Evolutionary conservation across 2,329 filamentous ascomycete species (phyloP).

Genomic region (Xylaria digitata): DNA sequence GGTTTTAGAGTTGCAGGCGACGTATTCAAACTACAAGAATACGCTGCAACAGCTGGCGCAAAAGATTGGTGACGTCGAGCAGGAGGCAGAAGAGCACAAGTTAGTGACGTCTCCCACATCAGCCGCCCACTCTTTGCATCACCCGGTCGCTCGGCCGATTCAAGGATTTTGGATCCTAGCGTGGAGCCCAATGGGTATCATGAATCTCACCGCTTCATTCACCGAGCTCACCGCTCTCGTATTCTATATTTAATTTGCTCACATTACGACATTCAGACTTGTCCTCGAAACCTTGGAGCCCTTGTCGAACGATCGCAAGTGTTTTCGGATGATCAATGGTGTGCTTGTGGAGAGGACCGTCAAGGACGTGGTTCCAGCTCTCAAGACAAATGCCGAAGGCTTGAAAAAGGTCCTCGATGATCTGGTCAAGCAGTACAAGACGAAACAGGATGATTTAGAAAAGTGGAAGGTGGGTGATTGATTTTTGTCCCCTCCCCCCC

Average conservation of each 20-base stretch:
- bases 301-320: conserved; percentile 87
- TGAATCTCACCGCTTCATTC: conserved; percentile 47
- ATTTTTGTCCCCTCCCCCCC: conserved; percentile 17
- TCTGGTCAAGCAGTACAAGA: conserved; percentile 95
- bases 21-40: conserved; percentile 82
- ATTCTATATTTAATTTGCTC: conserved; percentile 39
- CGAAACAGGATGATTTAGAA: conserved; percentile 93
- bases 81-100: conserved; percentile 98
- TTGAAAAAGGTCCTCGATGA: conserved; percentile 94
- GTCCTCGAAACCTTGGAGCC: conserved; percentile 92
- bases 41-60: conserved; percentile 90
- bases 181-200: conserved; percentile 40
- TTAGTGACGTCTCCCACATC: conserved; percentile 59
- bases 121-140: conserved; percentile 37
- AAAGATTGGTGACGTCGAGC: conserved; percentile 97
- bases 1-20: conserved; percentile 76
- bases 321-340: conserved; percentile 98
- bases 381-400: conserved; percentile 94
- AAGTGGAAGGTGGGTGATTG: conserved; percentile 85
- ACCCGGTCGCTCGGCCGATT: conserved; percentile 21
- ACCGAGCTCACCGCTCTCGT: conserved; percentile 54
- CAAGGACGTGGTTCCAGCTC: conserved; percentile 87
- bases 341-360: conserved; percentile 95
- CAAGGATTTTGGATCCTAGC: conserved; percentile 39
- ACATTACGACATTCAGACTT: conserved; percentile 68